A percentile compares a stretch with the other conserved stretches of the same genome.
Conservation (phyloP, 129 eudicot genomes). For the Ambrosia artemisiifolia region DNA sequence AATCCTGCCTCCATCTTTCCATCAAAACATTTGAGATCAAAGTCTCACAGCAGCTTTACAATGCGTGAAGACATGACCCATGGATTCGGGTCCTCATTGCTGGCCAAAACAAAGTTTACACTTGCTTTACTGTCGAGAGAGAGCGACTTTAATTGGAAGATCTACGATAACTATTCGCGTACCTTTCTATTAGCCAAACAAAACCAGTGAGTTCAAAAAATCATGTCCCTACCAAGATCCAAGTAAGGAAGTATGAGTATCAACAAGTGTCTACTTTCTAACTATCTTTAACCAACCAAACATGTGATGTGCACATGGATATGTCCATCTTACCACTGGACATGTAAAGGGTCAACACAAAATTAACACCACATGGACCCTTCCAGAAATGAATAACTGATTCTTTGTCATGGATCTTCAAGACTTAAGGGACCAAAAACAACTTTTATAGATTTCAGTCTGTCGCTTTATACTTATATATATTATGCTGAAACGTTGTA, state of each 20-base stretch:
- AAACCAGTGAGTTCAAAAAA: slow-evolving; percentile 4
- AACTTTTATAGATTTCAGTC: not conserved
- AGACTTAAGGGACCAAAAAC: not conserved
- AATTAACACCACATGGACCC: slow-evolving; percentile 29
- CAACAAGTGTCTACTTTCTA: slow-evolving; percentile 12
- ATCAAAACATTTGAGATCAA: too few species aligned
- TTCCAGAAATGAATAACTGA: not conserved
- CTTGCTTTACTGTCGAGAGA: too few species aligned
- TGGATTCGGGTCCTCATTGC: too few species aligned
- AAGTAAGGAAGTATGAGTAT: slow-evolving; percentile 11
- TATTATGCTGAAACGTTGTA: not conserved
- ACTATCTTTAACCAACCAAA: slow-evolving; percentile 9
- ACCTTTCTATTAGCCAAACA: not conserved
- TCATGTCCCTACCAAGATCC: slow-evolving; percentile 10
- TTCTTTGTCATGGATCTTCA: slow-evolving; percentile 4
- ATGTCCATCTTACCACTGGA: slow-evolving; percentile 10
- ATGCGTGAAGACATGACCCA: too few species aligned
- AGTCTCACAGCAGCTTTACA: too few species aligned
- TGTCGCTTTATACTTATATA: not conserved
- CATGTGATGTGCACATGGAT: slow-evolving; percentile 33
- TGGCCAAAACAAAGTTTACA: too few species aligned
- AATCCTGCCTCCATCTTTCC: too few species aligned
- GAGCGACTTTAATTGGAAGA: too few species aligned
- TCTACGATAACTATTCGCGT: not conserved
- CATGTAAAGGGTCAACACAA: slow-evolving; percentile 16